A percentile compares a stretch with the other conserved stretches of the same genome.
Conservation (phyloP, 2,329 filamentous ascomycete genomes). For the Fusarium veterinarium region DNA sequence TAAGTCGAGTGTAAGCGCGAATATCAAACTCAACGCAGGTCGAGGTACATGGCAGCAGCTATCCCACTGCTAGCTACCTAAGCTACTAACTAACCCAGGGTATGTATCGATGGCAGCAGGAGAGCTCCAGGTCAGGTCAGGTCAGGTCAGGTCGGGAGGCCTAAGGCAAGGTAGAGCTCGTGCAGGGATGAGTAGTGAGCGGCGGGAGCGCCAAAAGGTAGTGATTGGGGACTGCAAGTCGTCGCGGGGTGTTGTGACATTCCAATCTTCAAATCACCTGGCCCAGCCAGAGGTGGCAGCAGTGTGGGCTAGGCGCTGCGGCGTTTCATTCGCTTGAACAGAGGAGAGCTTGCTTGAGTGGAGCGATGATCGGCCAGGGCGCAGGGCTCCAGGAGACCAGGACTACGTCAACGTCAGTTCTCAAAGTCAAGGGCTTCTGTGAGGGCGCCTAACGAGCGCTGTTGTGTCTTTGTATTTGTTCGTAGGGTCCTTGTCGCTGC, state of each 20-base stretch:
- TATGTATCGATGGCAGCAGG: slow-evolving; percentile 1
- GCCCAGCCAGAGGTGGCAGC: slow-evolving; percentile 43
- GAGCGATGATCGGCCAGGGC: slow-evolving; percentile 49
- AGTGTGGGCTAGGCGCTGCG: slow-evolving; percentile 49
- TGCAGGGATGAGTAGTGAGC: slow-evolving; percentile 38
- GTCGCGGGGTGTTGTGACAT: slow-evolving; percentile 47
- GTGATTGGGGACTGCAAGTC: slow-evolving; percentile 37
- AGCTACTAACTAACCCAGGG: not conserved
- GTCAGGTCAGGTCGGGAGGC: slow-evolving; percentile 3
- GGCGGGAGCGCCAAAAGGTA: slow-evolving; percentile 39
- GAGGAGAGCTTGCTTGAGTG: slow-evolving; percentile 42
- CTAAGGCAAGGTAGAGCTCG: slow-evolving; percentile 17
- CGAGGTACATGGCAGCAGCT: slow-evolving; percentile 3
- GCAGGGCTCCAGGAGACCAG: slow-evolving; percentile 35
- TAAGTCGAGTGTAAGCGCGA: slow-evolving; percentile 22
- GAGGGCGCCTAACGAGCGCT: slow-evolving; percentile 32
- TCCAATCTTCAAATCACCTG: slow-evolving; percentile 46
- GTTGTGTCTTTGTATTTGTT: slow-evolving; percentile 7
- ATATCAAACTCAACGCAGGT: slow-evolving; percentile 13
- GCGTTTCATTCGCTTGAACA: slow-evolving; percentile 50
- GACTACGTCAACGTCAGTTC: slow-evolving; percentile 43
- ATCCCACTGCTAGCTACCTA: slow-evolving; percentile 15
- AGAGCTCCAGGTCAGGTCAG: slow-evolving; percentile 10
- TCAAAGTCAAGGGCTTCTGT: slow-evolving; percentile 25
- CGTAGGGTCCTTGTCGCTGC: slow-evolving; percentile 27